phyloP scores from a whole-genome alignment of 805 yeast species.

The Wickerhamomyces silvicola region DNA sequence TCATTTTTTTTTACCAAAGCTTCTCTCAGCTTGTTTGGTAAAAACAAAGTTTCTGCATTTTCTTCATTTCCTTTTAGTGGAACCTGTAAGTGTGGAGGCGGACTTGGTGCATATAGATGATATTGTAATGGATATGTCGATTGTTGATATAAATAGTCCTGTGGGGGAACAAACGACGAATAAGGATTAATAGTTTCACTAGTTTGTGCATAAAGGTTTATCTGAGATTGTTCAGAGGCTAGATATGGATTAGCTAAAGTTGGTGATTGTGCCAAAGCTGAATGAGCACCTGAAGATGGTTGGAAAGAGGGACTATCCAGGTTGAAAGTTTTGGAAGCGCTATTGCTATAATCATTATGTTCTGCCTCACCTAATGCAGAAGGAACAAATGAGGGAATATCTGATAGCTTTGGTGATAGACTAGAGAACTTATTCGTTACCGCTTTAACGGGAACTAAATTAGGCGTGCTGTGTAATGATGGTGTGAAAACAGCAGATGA shows the following conservation, averaged over 20 bases:
- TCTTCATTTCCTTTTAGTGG: conserved; percentile 68
- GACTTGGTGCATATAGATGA: conserved; percentile 85
- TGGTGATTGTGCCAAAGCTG: conserved; percentile 5
- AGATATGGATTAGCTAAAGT: conserved; percentile 6
- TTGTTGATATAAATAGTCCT: conserved; percentile 13
- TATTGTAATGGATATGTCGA: conserved; percentile 57
- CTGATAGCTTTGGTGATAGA: conserved; percentile 33
- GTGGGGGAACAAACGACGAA: conserved; percentile 5
- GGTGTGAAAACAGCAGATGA: conserved; percentile 52
- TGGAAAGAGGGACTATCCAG: conserved; percentile 29
- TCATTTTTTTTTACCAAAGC: conserved; percentile 66
- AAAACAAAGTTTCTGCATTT: conserved; percentile 60
- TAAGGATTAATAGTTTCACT: conserved; percentile 8
- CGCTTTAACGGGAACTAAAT: conserved; percentile 6
- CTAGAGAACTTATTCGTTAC: conserved; percentile 22
- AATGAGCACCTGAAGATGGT: conserved; percentile 5
- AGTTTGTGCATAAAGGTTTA: conserved; percentile 16
- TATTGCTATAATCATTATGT: neutral
- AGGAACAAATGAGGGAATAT: conserved; percentile 25
- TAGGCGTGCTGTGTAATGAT: conserved; percentile 4
- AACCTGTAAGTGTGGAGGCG: conserved; percentile 63
- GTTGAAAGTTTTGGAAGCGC: conserved; percentile 22
- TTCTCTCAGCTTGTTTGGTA: conserved; percentile 68
- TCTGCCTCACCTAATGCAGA: conserved; percentile 3
- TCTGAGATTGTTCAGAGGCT: conserved; percentile 1